A percentile compares a stretch with the other conserved stretches of the same genome.
phyloP scores from a whole-genome alignment of 495 filamentous ascomycete species.

The Hypoxylon lienhwacheense region DNA sequence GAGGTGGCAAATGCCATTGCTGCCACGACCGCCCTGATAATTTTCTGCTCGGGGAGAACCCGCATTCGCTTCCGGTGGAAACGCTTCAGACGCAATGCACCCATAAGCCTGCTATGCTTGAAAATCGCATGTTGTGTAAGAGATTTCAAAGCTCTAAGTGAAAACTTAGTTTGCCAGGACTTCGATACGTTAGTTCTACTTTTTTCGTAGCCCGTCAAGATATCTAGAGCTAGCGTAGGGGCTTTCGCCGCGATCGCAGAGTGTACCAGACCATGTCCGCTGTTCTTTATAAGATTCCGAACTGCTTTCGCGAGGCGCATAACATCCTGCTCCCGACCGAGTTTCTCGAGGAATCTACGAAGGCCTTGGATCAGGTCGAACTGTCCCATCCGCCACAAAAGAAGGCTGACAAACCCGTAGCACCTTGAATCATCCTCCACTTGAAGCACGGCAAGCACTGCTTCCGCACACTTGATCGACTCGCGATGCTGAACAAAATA shows the following conservation, averaged over 20 bases:
- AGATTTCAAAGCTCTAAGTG: constrained; percentile 15
- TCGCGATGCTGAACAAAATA: constrained; percentile 19
- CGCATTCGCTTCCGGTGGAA: background rate
- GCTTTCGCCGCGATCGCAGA: constrained; percentile 19
- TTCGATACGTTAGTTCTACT: background rate
- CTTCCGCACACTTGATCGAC: constrained; percentile 1
- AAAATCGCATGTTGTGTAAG: constrained; percentile 11
- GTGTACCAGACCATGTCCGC: constrained; percentile 7
- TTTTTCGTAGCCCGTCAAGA: constrained; percentile 26
- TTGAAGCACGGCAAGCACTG: background rate
- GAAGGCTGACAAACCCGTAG: constrained; percentile 8
- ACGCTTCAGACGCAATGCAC: constrained; percentile 6
- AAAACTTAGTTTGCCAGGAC: constrained; percentile 21
- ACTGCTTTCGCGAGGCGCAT: constrained; percentile 13
- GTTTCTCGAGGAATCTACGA: constrained; percentile 16
- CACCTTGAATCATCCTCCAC: background rate
- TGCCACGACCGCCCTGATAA: background rate
- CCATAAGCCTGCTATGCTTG: constrained; percentile 10
- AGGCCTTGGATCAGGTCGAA: constrained; percentile 10
- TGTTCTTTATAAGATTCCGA: constrained; percentile 5
- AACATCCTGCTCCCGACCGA: constrained; percentile 26
- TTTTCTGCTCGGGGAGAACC: background rate
- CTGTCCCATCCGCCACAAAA: constrained; percentile 11
- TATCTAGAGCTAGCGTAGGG: constrained; percentile 30
- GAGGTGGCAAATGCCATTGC: constrained; percentile 42